Conservation (phyloP, 257 asterid species). For the Solanum paucissectum region DNA sequence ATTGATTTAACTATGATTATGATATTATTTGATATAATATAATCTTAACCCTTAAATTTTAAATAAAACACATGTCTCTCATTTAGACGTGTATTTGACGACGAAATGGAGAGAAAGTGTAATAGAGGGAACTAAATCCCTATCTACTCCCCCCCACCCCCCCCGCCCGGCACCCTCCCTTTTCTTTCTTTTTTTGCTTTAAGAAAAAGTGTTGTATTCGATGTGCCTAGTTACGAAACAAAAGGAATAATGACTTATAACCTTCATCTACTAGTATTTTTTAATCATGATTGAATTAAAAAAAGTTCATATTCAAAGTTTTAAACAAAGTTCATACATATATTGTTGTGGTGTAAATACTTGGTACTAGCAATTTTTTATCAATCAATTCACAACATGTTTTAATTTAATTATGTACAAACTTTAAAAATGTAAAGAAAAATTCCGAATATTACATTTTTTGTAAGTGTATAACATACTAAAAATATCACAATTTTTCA, state of each 20-base stretch:
- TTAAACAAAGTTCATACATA: neutral
- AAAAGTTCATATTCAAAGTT: neutral
- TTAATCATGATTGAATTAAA: neutral
- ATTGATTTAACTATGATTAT: too few species aligned
- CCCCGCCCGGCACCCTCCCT: too few species aligned
- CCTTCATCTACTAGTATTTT: neutral
- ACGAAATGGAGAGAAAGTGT: too few species aligned
- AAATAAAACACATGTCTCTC: too few species aligned
- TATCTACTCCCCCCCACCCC: too few species aligned
- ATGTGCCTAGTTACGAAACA: neutral
- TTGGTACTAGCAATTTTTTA: neutral
- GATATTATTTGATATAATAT: too few species aligned
- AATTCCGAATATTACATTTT: neutral
- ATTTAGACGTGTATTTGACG: too few species aligned
- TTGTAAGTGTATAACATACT: neutral
- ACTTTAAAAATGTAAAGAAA: neutral
- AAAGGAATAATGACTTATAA: neutral
- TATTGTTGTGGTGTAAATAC: neutral
- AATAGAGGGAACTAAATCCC: too few species aligned
- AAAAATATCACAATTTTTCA: neutral
- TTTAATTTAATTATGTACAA: neutral
- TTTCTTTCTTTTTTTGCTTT: too few species aligned
- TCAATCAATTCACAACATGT: neutral
- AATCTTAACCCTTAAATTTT: too few species aligned
- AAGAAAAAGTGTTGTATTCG: neutral